These are phyloP conservation scores for Pseudogymnoascus sp. DNA, from an alignment of 2,329 filamentous ascomycete genomes.

Conservation along the genomic window DNA sequence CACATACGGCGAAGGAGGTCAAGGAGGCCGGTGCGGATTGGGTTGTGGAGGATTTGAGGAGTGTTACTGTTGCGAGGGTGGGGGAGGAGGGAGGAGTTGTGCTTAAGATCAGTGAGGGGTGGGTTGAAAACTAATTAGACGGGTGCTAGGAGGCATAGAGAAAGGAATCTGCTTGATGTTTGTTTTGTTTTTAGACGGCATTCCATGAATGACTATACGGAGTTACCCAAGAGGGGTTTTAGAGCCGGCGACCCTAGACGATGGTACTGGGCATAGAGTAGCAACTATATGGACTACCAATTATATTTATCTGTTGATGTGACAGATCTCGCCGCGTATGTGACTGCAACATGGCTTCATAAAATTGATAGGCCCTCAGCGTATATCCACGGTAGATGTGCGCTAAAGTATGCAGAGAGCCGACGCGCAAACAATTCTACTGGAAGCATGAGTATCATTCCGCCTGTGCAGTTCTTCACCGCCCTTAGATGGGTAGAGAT, in stretches of 20 bases:
- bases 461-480: no score
- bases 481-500: no score
- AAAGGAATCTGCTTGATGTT: not conserved
- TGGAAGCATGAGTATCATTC: no score
- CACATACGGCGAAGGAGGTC: conserved; percentile 54
- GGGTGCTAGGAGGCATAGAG: not conserved
- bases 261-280: not conserved
- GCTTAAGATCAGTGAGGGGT: conserved; percentile 25
- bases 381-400: no score
- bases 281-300: not conserved
- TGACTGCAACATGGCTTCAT: not conserved
- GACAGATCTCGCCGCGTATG: not conserved
- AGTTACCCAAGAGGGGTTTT: not conserved
- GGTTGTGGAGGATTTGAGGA: conserved; percentile 59
- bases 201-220: not conserved
- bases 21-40: conserved; percentile 60
- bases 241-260: not conserved
- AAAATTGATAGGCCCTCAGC: not conserved
- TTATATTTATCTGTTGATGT: not conserved
- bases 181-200: not conserved
- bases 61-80: conserved; percentile 45
- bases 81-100: conserved; percentile 26
- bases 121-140: conserved; percentile 5
- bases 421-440: no score
- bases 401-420: no score